Base-by-base conservation (phyloP, 2,329 filamentous ascomycete species). In the Pseudogymnoascus sp. region DNA sequence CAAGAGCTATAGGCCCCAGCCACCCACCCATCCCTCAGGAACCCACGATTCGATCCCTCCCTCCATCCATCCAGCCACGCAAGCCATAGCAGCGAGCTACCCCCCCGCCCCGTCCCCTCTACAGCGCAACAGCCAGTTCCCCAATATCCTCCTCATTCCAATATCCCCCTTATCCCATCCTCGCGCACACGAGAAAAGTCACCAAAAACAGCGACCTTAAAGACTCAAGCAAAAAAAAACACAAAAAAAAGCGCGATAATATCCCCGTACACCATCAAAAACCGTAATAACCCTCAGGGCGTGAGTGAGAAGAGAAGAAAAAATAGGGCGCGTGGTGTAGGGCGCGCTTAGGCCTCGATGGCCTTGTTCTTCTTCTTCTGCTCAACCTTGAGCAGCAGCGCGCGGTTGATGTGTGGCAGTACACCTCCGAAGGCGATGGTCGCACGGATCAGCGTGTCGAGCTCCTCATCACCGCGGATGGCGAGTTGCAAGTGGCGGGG, bases 351-450 rank as follows among this genome's bases (percentile, higher is more conserved):
- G 65, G 67, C 75, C 65, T 77, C 76, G 59, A 73, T 66, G 31
- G 73, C 74, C 79, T 86, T 85, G 75, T 82, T 87, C 81, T 91
- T 91, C 89, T 96, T 96, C 89, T 96, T 96, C 80, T 96, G 90
- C 79, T 96, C 92, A 63, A 96, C 92, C 86, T 96, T 96, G 76
- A 96, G 85, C 71, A 99, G 83, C 70, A 99, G 82, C 13, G 95
- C 95, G 72, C 95, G 90, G 83, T 99, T 97, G 87, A 99, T 99
- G 80, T 97, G 93, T 68, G 95, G 95, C 74, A 99, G 82, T 29
- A 99, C 95, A 88, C 95, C 95, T 82, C 95, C 95, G 71, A 96
- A 97, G 65, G 95, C 95, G 73, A 99, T 99, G 67, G 95, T 99
- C 64, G 95, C 95, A 72, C 93, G 90, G 76, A 99, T 97, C 64